These are phyloP conservation scores for Diophrys appendiculata DNA, from an alignment of 73 alveolate genomes.

Conservation along the genomic window DNA sequence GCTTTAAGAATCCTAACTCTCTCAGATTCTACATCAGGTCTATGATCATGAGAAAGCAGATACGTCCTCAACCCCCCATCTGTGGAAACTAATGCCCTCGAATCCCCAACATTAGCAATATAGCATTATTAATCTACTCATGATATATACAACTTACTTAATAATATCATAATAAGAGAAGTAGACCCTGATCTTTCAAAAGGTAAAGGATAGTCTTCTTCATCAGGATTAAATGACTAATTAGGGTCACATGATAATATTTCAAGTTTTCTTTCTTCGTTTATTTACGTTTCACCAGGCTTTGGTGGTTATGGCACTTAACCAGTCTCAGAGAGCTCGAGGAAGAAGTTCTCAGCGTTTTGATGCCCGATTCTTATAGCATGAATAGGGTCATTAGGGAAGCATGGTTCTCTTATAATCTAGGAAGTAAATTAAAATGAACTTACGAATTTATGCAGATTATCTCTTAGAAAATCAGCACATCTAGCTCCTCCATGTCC, in stretches of 20 bases:
- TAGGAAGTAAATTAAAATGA: too few relatives aligned
- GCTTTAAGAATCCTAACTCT: conserved; percentile 34
- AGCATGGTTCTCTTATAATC: conserved; percentile 66
- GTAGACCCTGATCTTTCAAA: conserved; percentile 62
- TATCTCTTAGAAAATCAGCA: conserved; percentile 86
- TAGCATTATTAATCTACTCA: conserved; percentile 40
- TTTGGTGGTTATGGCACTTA: neutral
- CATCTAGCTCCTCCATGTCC: conserved; percentile 70
- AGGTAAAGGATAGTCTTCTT: conserved; percentile 13
- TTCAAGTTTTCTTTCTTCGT: neutral
- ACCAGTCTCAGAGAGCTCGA: conserved; percentile 69
- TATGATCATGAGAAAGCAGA: conserved; percentile 32
- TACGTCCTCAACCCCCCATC: conserved; percentile 45
- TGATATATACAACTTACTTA: conserved; percentile 35
- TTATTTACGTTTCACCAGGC: neutral
- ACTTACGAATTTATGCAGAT: conserved; percentile 79
- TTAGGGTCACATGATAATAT: neutral
- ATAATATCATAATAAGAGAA: conserved; percentile 73
- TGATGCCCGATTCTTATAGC: conserved; percentile 90
- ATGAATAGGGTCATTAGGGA: conserved; percentile 81
- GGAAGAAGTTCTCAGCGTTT: conserved; percentile 87
- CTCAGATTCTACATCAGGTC: conserved; percentile 40
- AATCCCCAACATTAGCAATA: conserved; percentile 40
- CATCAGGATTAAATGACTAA: neutral
- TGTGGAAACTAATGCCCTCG: conserved; percentile 32